Base-by-base conservation (phyloP, 768 basidiomycete species). In the Tephrocybe rancida region DNA sequence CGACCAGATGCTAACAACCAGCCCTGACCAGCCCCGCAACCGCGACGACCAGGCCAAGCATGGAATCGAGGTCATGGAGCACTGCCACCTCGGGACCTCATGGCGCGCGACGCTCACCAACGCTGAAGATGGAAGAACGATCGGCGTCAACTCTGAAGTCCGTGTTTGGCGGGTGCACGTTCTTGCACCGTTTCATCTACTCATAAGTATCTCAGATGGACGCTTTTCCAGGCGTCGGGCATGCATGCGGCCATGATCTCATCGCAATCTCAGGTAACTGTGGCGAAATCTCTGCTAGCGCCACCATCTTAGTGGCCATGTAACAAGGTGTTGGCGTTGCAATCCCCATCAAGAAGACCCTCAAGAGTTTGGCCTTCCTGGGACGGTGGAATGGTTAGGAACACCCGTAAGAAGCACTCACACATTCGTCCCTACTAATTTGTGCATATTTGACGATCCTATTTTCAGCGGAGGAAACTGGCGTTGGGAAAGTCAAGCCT, bases 191-290 rank as follows among this genome's bases (percentile, higher is more conserved):
- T 18, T 22, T 24, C 19, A 11, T 3, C 14, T 9, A 37, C 10
- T 16, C 14, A 22, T 27, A 2, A n/a, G n/a, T n/a, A n/a, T n/a
- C n/a, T n/a, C 53, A 81, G 79, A 85, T 86, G 84, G 84, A 85
- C 52, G 86, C 85, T 0, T 70, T 87, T 24, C 71, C 71, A 50
- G 75, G 79, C 0, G 75, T 85, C 34, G 83, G 87, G 0, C 87
- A 88, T 56, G 88, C 86, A 1, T 92, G 90, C 62, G 90, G 90
- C 2, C 90, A 92, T 63, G 92, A 92, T 60, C 73, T 92, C 41
- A 92, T 92, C 44, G 89, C 86, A 0, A 87, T 91, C 22, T 69
- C 73, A 11, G 74, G 74, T 68, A 55, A 37, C n/a, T 16, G 22
- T 29, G 6, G n/a, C 2, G 13, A 14, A 25, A 26, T 19, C 38